Conservation (phyloP, 1,284 basidiomycete species). For the Trichosporon ovoides region DNA sequence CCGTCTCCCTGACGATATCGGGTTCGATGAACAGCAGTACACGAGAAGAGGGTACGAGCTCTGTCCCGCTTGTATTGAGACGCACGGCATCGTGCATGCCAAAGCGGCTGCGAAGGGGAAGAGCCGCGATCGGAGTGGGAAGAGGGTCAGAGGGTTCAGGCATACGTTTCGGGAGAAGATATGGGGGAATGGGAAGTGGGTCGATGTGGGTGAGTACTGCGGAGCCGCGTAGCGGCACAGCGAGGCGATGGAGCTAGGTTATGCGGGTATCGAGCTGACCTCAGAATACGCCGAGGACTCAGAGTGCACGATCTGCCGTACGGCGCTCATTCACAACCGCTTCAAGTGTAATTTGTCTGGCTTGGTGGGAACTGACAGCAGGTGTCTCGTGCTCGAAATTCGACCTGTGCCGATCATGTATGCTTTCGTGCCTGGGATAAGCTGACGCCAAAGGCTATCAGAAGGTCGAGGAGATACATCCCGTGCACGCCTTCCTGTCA, state of each 20-base stretch:
- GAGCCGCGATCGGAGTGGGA: constrained; percentile 42
- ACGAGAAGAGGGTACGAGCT: constrained; percentile 64
- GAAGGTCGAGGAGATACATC: constrained; percentile 77
- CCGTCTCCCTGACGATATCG: neutral
- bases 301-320: constrained; percentile 72
- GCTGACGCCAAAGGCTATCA: constrained; percentile 26
- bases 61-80: constrained; percentile 69
- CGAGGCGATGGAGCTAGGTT: too few species aligned
- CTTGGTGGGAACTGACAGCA: constrained; percentile 17
- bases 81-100: constrained; percentile 69
- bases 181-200: constrained; percentile 75
- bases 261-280: constrained; percentile 11
- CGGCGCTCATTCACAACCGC: constrained; percentile 58
- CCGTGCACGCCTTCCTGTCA: constrained; percentile 73
- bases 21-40: constrained; percentile 29
- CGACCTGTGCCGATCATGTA: constrained; percentile 73
- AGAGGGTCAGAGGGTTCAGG: constrained; percentile 54
- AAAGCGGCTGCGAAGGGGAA: constrained; percentile 30
- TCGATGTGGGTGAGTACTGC: constrained; percentile 67
- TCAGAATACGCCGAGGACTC: constrained; percentile 58
- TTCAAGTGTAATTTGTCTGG: constrained; percentile 65
- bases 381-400: constrained; percentile 67
- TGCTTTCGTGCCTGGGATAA: constrained; percentile 33
- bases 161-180: constrained; percentile 79
- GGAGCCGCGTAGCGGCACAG: too few species aligned